Evolutionary conservation across 768 basidiomycete species (phyloP), one percentile per base, ranked within the genome.

Genomic region (Boletus bicolor): DNA sequence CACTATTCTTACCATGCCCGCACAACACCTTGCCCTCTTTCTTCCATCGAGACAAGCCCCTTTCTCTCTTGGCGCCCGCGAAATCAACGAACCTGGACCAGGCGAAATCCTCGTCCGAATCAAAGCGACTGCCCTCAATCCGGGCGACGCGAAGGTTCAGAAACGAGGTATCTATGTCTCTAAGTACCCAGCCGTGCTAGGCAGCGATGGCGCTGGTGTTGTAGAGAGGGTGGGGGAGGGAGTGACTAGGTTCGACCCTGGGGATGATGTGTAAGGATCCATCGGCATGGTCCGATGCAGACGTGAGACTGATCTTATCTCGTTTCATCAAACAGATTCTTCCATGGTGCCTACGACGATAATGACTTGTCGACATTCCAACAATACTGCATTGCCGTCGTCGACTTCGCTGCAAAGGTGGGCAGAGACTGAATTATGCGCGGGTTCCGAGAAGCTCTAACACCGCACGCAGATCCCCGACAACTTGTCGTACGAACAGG

Each of bases 131-230:
- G 75, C 78, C 3, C 66, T 83, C 46, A 82, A 83, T 57, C 83
- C 83, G 2, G 73, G 75, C 14, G 83, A 84, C 56, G 80, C 79
- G 67, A 81, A 80, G 62, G 72, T 81, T 28, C 79, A 78, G 53
- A 74, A 67, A 47, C 70, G 69, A 46, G 74, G 73, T 2, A 59
- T 71, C 28, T 73, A 74, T 51, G 64, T 77, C 39, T 70, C 73
- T 24, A 59, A 72, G 17, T 83, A 69, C 57, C 83, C 79, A 12
- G 74, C 74, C 5, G 67, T 83, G 2, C 54, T 79, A 0, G 83
- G 83, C 1, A 69, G 64, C 9, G 83, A 85, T 49, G 71, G 74
- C 35, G 78, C 83, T 39, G 84, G 84, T 5, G 74, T 76, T 1
- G 77, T 85, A 7, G 77, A 75, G 24, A 75, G 70, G 34, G 71